Percentiles rank a stretch among this genome's conserved stretches.
Conservation (phyloP, 139 green algal genomes). For the Coccomyxa sp. region DNA sequence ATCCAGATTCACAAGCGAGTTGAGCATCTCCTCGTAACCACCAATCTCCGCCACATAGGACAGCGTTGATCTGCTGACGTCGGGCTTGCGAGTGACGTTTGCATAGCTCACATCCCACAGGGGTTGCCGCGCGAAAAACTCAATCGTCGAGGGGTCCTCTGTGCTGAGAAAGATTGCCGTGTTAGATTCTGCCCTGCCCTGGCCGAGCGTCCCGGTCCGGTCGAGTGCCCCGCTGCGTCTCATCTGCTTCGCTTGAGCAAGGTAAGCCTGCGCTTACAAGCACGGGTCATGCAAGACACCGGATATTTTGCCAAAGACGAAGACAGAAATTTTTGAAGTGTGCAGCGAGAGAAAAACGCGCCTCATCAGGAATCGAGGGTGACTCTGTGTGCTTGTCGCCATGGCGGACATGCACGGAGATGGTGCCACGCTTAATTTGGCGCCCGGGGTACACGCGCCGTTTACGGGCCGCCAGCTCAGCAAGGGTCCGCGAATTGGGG, state of each 20-base stretch:
- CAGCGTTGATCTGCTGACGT: not conserved
- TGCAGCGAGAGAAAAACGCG: too few relatives aligned
- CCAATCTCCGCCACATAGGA: slow-evolving; percentile 14
- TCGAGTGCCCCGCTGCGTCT: not conserved
- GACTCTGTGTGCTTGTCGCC: slow-evolving; percentile 29
- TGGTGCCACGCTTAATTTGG: not conserved
- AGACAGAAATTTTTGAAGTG: too few relatives aligned
- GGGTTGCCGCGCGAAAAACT: slow-evolving; percentile 8
- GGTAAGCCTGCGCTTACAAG: not conserved
- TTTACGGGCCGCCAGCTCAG: slow-evolving; percentile 10
- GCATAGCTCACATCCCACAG: not conserved
- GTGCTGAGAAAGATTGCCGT: slow-evolving; percentile 23
- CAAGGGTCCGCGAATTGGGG: not conserved
- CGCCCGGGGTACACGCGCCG: not conserved
- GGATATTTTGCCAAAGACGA: not conserved
- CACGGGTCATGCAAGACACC: too few relatives aligned
- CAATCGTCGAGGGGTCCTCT: slow-evolving; percentile 20
- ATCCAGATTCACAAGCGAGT: slow-evolving; percentile 26
- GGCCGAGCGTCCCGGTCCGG: not conserved
- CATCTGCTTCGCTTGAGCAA: not conserved
- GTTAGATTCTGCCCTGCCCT: too few relatives aligned
- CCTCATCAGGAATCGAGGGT: not conserved
- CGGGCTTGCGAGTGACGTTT: not conserved
- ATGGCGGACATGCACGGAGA: slow-evolving; percentile 30
- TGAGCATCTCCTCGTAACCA: slow-evolving; percentile 19